Evolutionary conservation across 2,329 filamentous ascomycete species (phyloP).

Genomic region (Nigrospora sphaerica): DNA sequence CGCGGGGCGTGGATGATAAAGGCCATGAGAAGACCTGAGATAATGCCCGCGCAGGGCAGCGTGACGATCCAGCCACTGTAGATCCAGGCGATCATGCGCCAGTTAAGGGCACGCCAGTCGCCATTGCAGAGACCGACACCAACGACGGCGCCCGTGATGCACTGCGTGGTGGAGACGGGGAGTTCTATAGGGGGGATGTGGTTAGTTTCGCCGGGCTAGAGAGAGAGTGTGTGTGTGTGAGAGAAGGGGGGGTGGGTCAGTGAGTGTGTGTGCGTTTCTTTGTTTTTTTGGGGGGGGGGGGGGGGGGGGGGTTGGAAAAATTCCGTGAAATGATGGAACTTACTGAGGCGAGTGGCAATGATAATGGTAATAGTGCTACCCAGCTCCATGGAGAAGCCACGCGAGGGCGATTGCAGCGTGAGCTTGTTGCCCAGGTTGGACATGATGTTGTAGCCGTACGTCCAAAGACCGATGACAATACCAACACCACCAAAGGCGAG

Average conservation of each 20-base stretch:
- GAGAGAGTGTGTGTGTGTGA: background rate
- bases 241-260: background rate
- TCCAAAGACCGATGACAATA: slow-evolving; percentile 51
- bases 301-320: no score
- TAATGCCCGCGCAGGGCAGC: slow-evolving; percentile 46
- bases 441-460: slow-evolving; percentile 60
- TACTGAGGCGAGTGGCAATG: slow-evolving; percentile 52
- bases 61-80: slow-evolving; percentile 56
- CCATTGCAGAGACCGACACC: slow-evolving; percentile 57
- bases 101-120: slow-evolving; percentile 52
- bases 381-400: slow-evolving; percentile 54
- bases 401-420: slow-evolving; percentile 54
- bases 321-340: slow-evolving; percentile 9
- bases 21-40: slow-evolving; percentile 55
- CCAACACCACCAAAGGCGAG: slow-evolving; percentile 44
- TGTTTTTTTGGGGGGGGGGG: no score
- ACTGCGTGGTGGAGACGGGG: slow-evolving; percentile 59
- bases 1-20: slow-evolving; percentile 55
- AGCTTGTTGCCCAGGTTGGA: slow-evolving; percentile 54
- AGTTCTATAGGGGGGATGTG: slow-evolving; percentile 29
- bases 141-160: slow-evolving; percentile 55
- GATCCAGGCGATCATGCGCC: slow-evolving; percentile 54
- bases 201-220: background rate
- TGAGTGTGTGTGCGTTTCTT: no score
- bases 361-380: slow-evolving; percentile 57